Conservation (phyloP, 148 eudicot species). For the Rhododendron vialii region DNA sequence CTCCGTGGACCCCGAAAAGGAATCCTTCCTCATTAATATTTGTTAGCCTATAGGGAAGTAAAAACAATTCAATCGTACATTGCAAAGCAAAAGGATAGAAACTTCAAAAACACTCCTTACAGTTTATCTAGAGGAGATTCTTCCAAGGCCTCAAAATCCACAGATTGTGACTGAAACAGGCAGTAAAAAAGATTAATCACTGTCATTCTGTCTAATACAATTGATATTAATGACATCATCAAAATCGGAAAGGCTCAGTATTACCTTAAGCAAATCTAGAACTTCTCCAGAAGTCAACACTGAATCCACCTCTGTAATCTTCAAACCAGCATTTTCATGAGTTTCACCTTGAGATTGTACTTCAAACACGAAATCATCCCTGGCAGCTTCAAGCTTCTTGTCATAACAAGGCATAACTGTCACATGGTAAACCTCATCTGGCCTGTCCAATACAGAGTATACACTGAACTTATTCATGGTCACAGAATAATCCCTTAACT, state of each 20-base stretch:
- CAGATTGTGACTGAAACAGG: conserved; percentile 61
- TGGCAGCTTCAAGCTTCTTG: conserved; percentile 96
- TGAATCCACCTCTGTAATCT: conserved; percentile 82
- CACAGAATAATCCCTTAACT: not conserved
- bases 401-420: conserved; percentile 99
- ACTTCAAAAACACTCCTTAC: conserved; percentile 35
- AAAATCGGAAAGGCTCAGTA: not conserved
- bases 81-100: not conserved
- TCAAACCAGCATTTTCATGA: conserved; percentile 14
- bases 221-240: not conserved
- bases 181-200: not conserved
- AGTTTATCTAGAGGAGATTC: conserved; percentile 78
- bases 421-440: conserved; percentile 92
- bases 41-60: conserved; percentile 45
- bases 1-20: conserved; percentile 77
- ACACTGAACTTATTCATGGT: conserved; percentile 1
- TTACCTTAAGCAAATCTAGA: conserved; percentile 80
- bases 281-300: conserved; percentile 99
- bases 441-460: conserved; percentile 36
- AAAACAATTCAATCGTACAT: not conserved
- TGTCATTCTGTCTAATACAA: not conserved
- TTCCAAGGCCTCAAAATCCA: conserved; percentile 69
- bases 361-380: conserved; percentile 84
- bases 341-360: conserved; percentile 43
- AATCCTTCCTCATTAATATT: conserved; percentile 76